A percentile compares a stretch with the other conserved stretches of the same genome.
Conservation (phyloP, 495 filamentous ascomycete species). For the Neurospora sp. region DNA sequence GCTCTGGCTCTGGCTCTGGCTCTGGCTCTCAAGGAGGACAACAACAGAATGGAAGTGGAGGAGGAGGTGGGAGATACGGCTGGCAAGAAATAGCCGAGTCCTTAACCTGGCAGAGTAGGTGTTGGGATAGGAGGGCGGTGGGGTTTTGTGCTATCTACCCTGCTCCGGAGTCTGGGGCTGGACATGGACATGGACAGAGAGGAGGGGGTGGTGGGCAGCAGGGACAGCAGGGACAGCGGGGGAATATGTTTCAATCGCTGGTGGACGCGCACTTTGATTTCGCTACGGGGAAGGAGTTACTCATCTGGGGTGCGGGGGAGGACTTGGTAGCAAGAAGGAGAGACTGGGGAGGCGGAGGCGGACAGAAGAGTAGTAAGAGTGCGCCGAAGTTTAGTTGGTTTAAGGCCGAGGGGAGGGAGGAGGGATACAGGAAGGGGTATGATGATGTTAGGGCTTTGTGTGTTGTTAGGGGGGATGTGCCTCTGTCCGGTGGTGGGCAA, state of each 20-base stretch:
- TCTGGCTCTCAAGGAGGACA: background rate
- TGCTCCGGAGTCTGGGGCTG: background rate
- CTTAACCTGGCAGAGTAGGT: slow-evolving; percentile 31
- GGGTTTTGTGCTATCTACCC: slow-evolving; percentile 13
- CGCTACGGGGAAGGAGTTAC: slow-evolving; percentile 24
- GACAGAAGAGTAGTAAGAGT: slow-evolving; percentile 1
- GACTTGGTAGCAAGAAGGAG: slow-evolving; percentile 28
- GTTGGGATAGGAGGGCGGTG: slow-evolving; percentile 33
- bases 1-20: background rate
- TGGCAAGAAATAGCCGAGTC: slow-evolving; percentile 28
- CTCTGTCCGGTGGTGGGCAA: background rate
- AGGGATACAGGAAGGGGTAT: slow-evolving; percentile 21
- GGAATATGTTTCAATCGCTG: slow-evolving; percentile 23
- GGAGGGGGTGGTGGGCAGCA: background rate
- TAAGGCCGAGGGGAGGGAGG: slow-evolving; percentile 14
- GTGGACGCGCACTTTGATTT: slow-evolving; percentile 28
- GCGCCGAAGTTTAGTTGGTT: slow-evolving; percentile 20
- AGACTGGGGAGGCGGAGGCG: slow-evolving; percentile 4
- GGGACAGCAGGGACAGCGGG: slow-evolving; percentile 4
- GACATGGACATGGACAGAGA: background rate
- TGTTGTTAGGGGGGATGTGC: slow-evolving; percentile 16
- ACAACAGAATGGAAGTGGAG: background rate
- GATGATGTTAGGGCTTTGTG: slow-evolving; percentile 32
- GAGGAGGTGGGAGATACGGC: slow-evolving; percentile 3
- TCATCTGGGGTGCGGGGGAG: slow-evolving; percentile 35